These are phyloP conservation scores for Eucalyptus erythrocorys DNA, from an alignment of 345 rosid species.

Conservation along the genomic window DNA sequence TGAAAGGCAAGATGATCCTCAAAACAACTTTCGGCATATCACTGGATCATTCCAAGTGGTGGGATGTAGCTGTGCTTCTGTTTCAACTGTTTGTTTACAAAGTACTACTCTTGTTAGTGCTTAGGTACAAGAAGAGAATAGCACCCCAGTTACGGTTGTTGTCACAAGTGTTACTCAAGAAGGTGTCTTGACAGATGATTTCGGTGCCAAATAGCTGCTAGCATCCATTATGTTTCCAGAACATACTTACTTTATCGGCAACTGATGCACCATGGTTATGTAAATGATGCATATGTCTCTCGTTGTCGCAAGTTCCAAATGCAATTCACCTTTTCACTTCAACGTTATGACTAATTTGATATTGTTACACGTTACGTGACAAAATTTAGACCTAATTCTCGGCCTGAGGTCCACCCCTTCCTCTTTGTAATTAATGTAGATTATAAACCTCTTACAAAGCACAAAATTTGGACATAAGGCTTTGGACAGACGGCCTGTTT, in stretches of 20 bases:
- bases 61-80: conserved; percentile 10
- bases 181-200: neutral
- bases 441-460: neutral
- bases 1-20: conserved; percentile 11
- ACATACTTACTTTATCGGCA: neutral
- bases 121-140: neutral
- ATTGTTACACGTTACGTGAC: neutral
- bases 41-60: conserved; percentile 3
- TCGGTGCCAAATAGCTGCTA: neutral
- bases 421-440: neutral
- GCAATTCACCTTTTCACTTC: neutral
- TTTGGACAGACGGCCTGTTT: too few species aligned
- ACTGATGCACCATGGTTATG: neutral
- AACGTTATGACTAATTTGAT: neutral
- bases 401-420: neutral
- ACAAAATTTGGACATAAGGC: neutral
- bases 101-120: neutral
- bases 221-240: neutral
- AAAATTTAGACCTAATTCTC: neutral
- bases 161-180: neutral
- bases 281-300: neutral
- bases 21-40: neutral
- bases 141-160: rapidly evolving
- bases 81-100: neutral
- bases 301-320: neutral